phyloP scores from a whole-genome alignment of 768 basidiomycete species.

The Ramaria sp. region DNA sequence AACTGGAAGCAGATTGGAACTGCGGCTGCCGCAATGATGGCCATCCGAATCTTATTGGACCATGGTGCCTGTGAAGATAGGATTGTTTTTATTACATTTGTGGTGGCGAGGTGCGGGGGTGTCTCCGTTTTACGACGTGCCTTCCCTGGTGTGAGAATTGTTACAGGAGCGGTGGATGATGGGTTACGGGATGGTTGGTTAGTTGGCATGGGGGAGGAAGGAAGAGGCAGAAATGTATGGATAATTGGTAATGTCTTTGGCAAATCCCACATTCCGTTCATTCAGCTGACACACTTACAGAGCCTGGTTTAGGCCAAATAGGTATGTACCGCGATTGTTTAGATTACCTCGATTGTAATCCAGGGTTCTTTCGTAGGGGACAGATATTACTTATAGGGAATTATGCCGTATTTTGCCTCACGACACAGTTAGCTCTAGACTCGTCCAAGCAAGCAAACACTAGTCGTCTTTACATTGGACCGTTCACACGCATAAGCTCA shows the following conservation, averaged over 20 bases:
- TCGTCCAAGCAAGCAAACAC: too few relatives aligned
- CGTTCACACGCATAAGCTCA: not conserved
- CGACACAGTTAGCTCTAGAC: too few relatives aligned
- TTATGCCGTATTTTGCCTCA: not conserved
- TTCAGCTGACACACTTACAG: constrained; percentile 14
- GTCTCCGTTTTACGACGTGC: constrained; percentile 65
- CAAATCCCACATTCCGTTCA: not conserved
- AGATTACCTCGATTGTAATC: not conserved
- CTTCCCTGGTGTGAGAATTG: constrained; percentile 77
- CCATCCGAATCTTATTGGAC: constrained; percentile 85
- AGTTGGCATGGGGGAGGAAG: constrained; percentile 41
- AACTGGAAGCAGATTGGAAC: constrained; percentile 63
- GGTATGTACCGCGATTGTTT: constrained; percentile 32
- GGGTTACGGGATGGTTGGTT: constrained; percentile 67
- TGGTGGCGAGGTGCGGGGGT: constrained; percentile 77
- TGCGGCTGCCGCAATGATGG: constrained; percentile 89
- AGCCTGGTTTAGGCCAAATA: constrained; percentile 85
- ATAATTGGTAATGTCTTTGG: constrained; percentile 30
- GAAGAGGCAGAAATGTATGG: constrained; percentile 57
- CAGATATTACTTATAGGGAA: constrained; percentile 26
- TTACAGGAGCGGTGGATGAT: constrained; percentile 77
- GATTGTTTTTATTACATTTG: constrained; percentile 84
- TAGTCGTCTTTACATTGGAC: too few relatives aligned
- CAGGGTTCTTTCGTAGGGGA: constrained; percentile 20
- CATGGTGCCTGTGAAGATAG: constrained; percentile 78